Evolutionary conservation across 441 rosid genomes (phyloP), one percentile per base, ranked within the genome.

Genomic region (Erodium moschatum): DNA sequence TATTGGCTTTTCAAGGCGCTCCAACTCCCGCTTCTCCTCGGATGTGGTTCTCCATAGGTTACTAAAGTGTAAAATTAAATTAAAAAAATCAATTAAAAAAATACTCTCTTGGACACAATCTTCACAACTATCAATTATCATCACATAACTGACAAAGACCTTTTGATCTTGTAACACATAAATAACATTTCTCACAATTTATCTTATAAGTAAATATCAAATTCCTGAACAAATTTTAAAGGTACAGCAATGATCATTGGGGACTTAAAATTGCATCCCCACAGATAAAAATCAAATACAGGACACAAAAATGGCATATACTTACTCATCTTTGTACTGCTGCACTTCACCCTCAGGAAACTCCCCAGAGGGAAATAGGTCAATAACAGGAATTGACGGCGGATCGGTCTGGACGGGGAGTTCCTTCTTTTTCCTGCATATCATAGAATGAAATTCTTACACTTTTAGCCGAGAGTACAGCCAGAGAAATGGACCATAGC

Each of bases 301-400:
- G n/a, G n/a, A 40, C 11, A 58, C 58, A 33, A 16, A 74, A 69
- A 66, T 2, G 31, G 12, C 20, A 50, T n/a, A 58, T 29, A 83
- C 98, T 88, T 76, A 89, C 97, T 93, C 92, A 46, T 91, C 98
- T 79, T 87, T 89, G 77, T 88, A 89, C 66, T 91, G 91, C 66
- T 94, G 96, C 78, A 88, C 86, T 91, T 89, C 97, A 76, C 99
- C 99, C 84, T 89, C 96, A 42, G 97, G 99, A 79, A 91, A 94
- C 62, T 91, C 97, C 31, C 89, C 92, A 69, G 96, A 87, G 6
- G 90, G 96, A 60, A 91, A 94, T 42, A 94, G 96, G 52, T 88
- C 86, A 71, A 27, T 62, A 50, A 91, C 79, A 54, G 99, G 91
- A 29, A 89, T 80, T 8, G 97, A 77, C 42, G 97, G 99, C 48